Percentiles rank a stretch among this genome's conserved stretches.
These are phyloP conservation scores for Pythium brassicae DNA, from an alignment of 352 stramenopile genomes.

Conservation along the genomic window DNA sequence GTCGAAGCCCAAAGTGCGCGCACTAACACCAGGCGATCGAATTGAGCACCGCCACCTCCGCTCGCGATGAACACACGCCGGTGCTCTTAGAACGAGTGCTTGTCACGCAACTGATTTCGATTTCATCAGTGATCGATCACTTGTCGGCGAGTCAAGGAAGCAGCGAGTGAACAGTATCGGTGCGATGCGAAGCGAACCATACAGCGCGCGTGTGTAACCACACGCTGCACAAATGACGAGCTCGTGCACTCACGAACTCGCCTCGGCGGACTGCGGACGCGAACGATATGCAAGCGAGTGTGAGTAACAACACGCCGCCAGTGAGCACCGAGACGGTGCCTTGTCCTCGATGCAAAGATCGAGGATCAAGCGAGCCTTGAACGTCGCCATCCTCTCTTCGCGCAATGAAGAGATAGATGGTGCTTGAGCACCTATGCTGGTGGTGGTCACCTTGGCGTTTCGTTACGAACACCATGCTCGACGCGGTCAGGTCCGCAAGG, in stretches of 20 bases:
- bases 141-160: conserved; percentile 1
- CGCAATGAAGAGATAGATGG: neutral
- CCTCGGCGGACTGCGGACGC: neutral
- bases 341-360: neutral
- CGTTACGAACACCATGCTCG: too few species aligned
- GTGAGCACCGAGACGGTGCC: neutral
- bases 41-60: too few species aligned
- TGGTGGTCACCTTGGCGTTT: too few species aligned
- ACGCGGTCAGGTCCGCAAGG: too few species aligned
- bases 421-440: neutral
- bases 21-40: too few species aligned
- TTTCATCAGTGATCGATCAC: too few species aligned
- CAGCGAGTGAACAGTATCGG: neutral
- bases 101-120: too few species aligned
- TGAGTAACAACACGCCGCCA: conserved; percentile 9
- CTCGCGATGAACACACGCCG: too few species aligned
- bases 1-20: too few species aligned
- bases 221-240: neutral
- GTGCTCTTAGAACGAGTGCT: too few species aligned
- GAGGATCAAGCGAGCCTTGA: neutral
- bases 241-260: neutral
- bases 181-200: neutral
- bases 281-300: conserved; percentile 9
- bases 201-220: neutral
- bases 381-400: neutral